Percentiles rank a stretch among this genome's conserved stretches.
Evolutionary conservation across 495 filamentous ascomycete genomes (phyloP).

Genomic region (Trichoderma gamsii): DNA sequence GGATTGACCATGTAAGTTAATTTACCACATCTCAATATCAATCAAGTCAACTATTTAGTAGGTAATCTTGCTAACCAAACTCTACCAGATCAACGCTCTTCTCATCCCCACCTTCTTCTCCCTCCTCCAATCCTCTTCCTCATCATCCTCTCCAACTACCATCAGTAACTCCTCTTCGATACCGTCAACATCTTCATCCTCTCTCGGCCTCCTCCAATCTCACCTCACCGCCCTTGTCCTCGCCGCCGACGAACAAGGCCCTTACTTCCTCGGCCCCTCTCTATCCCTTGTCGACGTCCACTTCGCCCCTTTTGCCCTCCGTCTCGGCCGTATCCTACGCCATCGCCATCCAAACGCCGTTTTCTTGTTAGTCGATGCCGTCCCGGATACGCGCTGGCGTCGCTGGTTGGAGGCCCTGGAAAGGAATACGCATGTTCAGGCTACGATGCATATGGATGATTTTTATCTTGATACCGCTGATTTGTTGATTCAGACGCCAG

Average conservation of each 20-base stretch:
- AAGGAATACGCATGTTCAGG: slow-evolving; percentile 61
- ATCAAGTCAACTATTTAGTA: neutral
- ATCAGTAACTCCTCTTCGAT: neutral
- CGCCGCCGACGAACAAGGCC: slow-evolving; percentile 58
- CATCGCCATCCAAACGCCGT: slow-evolving; percentile 55
- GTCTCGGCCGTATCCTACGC: slow-evolving; percentile 65
- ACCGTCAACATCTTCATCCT: slow-evolving; percentile 21
- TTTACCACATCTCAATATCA: slow-evolving; percentile 16
- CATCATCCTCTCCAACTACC: neutral
- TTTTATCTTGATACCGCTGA: slow-evolving; percentile 68
- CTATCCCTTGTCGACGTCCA: slow-evolving; percentile 81
- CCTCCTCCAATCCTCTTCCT: slow-evolving; percentile 48
- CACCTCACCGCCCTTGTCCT: slow-evolving; percentile 68
- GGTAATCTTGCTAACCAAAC: neutral
- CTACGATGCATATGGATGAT: slow-evolving; percentile 68
- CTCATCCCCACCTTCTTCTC: slow-evolving; percentile 79
- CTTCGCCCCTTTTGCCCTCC: slow-evolving; percentile 80
- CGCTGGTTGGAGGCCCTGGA: slow-evolving; percentile 82
- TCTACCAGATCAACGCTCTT: slow-evolving; percentile 65
- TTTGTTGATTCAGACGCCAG: slow-evolving; percentile 43
- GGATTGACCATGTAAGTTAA: slow-evolving; percentile 73
- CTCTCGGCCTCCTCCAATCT: slow-evolving; percentile 58
- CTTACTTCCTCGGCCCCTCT: slow-evolving; percentile 71
- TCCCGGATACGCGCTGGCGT: slow-evolving; percentile 63
- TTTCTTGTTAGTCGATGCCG: slow-evolving; percentile 59